Percentiles rank a stretch among this genome's conserved stretches.
Conservation (phyloP, 192 early-diverging fungal genomes). For the Dissophora ornata region DNA sequence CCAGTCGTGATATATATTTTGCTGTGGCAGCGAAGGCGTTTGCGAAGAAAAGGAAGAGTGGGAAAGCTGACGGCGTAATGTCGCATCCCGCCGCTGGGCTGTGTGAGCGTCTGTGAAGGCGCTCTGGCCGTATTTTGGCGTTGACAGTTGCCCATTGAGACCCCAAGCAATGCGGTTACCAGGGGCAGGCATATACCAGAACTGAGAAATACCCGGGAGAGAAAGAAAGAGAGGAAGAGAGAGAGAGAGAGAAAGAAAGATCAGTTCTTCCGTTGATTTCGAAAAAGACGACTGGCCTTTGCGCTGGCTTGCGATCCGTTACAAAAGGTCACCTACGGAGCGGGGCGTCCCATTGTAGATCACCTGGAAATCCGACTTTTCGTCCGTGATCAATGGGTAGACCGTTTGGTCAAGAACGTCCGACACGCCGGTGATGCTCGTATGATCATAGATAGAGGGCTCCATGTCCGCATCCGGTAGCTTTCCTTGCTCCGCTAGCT, state of each 20-base stretch:
- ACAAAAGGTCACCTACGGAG: constrained; percentile 26
- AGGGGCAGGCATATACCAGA: constrained; percentile 33
- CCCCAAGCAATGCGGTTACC: constrained; percentile 23
- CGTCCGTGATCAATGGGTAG: constrained; percentile 6
- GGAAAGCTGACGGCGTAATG: not conserved
- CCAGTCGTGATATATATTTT: constrained; percentile 25
- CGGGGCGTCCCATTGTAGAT: constrained; percentile 10
- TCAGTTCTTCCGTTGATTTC: too few species aligned
- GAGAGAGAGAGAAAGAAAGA: too few species aligned
- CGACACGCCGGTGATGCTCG: constrained; percentile 7
- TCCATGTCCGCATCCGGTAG: constrained; percentile 28
- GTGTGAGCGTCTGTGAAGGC: too few species aligned
- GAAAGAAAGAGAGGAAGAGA: constrained; percentile 1
- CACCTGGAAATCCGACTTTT: constrained; percentile 2
- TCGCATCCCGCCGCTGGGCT: too few species aligned
- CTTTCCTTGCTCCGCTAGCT: constrained; percentile 23
- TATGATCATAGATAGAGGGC: constrained; percentile 9
- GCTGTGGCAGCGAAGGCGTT: constrained; percentile 1
- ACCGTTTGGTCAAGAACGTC: not conserved
- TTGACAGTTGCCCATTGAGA: constrained; percentile 1
- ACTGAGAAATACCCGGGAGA: constrained; percentile 1
- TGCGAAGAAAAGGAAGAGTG: not conserved
- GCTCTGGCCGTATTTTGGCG: constrained; percentile 1
- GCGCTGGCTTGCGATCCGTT: too few species aligned
- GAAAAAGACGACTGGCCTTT: too few species aligned